phyloP scores from a whole-genome alignment of 2,329 filamentous ascomycete species.

The Sclerotinia trifoliorum region DNA sequence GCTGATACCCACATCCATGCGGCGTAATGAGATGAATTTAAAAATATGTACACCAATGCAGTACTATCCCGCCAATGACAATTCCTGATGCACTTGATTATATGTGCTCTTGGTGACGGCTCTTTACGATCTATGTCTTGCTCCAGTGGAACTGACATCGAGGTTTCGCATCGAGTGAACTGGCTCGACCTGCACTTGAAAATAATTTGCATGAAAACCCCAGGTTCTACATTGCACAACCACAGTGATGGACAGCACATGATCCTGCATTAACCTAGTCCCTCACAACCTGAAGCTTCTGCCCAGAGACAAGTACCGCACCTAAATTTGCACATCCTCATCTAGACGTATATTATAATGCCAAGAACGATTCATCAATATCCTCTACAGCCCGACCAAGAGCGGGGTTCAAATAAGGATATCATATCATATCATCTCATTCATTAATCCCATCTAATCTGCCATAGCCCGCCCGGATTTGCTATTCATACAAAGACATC shows the following conservation, averaged over 20 bases:
- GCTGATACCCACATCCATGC: conserved; percentile 37
- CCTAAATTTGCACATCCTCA: not conserved
- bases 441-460: not conserved
- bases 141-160: too few species aligned
- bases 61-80: conserved; percentile 26
- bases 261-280: not conserved
- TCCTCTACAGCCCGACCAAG: not conserved
- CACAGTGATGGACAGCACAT: not conserved
- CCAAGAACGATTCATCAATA: not conserved
- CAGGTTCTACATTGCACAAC: not conserved
- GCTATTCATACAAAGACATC: conserved; percentile 6
- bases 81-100: conserved; percentile 13
- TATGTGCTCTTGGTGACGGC: not conserved
- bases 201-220: not conserved
- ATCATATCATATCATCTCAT: not conserved
- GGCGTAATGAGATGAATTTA: conserved; percentile 38
- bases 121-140: not conserved
- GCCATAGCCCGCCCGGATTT: not conserved
- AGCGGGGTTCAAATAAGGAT: not conserved
- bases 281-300: not conserved
- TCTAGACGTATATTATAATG: not conserved
- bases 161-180: not conserved
- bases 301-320: not conserved
- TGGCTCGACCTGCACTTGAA: not conserved
- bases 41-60: conserved; percentile 28